A percentile compares a stretch with the other conserved stretches of the same genome.
phyloP scores from a whole-genome alignment of 2,329 filamentous ascomycete genomes.

The Nemania sp. region DNA sequence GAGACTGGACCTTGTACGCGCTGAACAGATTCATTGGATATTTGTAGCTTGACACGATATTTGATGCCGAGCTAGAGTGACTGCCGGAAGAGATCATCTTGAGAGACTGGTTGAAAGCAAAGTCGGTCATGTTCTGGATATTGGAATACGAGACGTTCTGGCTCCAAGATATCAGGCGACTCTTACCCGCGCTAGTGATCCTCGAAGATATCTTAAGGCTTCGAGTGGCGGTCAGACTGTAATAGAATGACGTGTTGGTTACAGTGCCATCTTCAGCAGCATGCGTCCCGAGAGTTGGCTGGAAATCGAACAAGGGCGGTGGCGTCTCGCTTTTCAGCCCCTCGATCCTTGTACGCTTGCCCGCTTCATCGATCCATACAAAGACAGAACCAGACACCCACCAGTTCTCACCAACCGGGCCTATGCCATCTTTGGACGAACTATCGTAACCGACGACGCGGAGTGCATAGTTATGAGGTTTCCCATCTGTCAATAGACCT shows the following conservation, averaged over 20 bases:
- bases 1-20: conserved; percentile 37
- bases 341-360: conserved; percentile 30
- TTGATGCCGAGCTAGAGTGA: conserved; percentile 32
- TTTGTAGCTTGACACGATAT: conserved; percentile 33
- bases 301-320: conserved; percentile 34
- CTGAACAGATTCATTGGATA: conserved; percentile 42
- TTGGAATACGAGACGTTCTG: conserved; percentile 40
- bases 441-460: conserved; percentile 40
- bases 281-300: conserved; percentile 30
- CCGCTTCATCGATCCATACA: conserved; percentile 59
- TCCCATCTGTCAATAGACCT: conserved; percentile 59
- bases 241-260: conserved; percentile 40
- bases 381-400: conserved; percentile 69
- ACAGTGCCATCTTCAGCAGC: conserved; percentile 29
- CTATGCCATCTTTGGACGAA: conserved; percentile 48
- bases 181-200: conserved; percentile 29
- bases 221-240: conserved; percentile 35
- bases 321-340: conserved; percentile 29
- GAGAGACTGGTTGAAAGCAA: conserved; percentile 39
- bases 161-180: conserved; percentile 33
- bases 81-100: conserved; percentile 37
- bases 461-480: conserved; percentile 47
- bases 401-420: conserved; percentile 64
- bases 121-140: conserved; percentile 41
- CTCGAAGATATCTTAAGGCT: conserved; percentile 38